phyloP scores from a whole-genome alignment of 371 early-diverging fungal species.

The Mortierella sp. region DNA sequence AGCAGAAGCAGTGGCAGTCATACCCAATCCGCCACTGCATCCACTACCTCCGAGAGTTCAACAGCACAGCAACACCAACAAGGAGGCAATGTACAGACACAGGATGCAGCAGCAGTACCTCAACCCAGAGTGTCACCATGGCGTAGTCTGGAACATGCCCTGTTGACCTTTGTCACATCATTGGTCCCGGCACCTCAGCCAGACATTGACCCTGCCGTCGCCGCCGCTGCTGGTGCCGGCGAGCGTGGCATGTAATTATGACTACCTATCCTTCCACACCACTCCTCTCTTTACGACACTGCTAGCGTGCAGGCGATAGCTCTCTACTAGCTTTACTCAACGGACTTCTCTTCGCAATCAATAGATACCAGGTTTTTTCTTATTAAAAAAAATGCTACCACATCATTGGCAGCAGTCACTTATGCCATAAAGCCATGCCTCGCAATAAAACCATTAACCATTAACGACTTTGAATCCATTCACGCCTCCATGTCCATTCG shows the following conservation, averaged over 20 bases:
- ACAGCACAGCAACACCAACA: not conserved
- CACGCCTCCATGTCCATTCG: no score
- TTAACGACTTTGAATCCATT: no score
- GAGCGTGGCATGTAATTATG: constrained; percentile 43
- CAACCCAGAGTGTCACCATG: constrained; percentile 42
- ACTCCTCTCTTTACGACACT: not conserved
- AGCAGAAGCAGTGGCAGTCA: not conserved
- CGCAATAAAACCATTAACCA: no score
- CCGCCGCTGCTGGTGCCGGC: constrained; percentile 39
- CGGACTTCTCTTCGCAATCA: no score
- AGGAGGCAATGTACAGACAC: not conserved
- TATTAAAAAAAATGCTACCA: no score
- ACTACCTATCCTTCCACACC: not conserved
- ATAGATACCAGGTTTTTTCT: no score
- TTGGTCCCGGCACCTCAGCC: constrained; percentile 51
- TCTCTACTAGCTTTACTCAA: no score
- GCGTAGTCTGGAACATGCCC: constrained; percentile 49
- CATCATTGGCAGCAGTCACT: no score
- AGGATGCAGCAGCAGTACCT: not conserved
- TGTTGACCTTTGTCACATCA: constrained; percentile 55
- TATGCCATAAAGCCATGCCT: no score
- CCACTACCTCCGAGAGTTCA: not conserved
- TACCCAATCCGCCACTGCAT: constrained; percentile 6
- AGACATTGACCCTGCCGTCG: constrained; percentile 52
- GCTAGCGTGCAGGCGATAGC: no score